Percentiles rank a stretch among this genome's conserved stretches.
phyloP scores from a whole-genome alignment of 2,329 filamentous ascomycete genomes.

The Colletotrichum plurivorum region DNA sequence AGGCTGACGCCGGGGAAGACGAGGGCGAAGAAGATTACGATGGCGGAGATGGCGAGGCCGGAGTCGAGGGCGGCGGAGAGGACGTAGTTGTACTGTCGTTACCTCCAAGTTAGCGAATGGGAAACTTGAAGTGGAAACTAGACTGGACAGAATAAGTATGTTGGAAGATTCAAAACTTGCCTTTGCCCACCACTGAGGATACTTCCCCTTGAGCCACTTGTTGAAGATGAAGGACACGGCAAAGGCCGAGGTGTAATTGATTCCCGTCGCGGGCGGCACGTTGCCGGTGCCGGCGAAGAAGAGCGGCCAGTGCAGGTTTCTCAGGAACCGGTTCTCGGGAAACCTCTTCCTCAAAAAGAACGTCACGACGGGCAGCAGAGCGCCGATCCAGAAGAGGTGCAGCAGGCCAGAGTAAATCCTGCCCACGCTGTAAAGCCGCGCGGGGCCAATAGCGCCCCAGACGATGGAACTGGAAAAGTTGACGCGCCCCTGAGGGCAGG shows the following conservation, averaged over 20 bases:
- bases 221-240: slow-evolving; percentile 29
- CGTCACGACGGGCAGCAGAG: slow-evolving; percentile 24
- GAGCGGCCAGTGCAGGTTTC: slow-evolving; percentile 31
- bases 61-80: slow-evolving; percentile 59
- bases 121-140: neutral
- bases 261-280: slow-evolving; percentile 32
- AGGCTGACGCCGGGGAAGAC: slow-evolving; percentile 55
- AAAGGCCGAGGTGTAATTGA: slow-evolving; percentile 36
- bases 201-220: slow-evolving; percentile 38
- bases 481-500: slow-evolving; percentile 64
- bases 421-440: slow-evolving; percentile 61
- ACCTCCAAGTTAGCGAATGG: slow-evolving; percentile 4
- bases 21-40: slow-evolving; percentile 60
- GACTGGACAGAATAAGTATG: too few relatives aligned
- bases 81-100: slow-evolving; percentile 51
- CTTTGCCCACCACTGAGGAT: slow-evolving; percentile 35
- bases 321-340: slow-evolving; percentile 20
- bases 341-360: slow-evolving; percentile 32
- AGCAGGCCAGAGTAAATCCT: slow-evolving; percentile 62
- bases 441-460: slow-evolving; percentile 67
- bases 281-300: slow-evolving; percentile 35
- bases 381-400: slow-evolving; percentile 66
- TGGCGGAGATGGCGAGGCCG: slow-evolving; percentile 56
- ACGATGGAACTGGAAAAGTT: slow-evolving; percentile 63
- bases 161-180: neutral